phyloP scores from a whole-genome alignment of 2,329 filamentous ascomycete species.

The Balansia obtecta region DNA sequence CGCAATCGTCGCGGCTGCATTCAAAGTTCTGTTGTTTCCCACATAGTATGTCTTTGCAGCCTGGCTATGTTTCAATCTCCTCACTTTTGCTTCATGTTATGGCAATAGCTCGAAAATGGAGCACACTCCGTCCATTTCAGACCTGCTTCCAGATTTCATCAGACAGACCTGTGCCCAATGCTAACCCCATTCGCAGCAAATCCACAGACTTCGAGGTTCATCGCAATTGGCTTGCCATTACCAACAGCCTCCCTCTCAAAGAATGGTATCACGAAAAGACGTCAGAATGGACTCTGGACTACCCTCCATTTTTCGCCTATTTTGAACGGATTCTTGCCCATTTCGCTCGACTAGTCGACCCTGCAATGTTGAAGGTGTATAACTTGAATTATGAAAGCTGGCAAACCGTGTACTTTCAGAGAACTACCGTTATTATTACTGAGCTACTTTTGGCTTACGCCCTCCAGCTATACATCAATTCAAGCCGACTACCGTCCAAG shows the following conservation, averaged over 20 bases:
- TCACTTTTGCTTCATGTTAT: background rate
- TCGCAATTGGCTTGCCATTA: slow-evolving; percentile 96
- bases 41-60: slow-evolving; percentile 62
- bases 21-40: slow-evolving; percentile 87
- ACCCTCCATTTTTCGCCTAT: slow-evolving; percentile 94
- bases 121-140: too few relatives aligned
- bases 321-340: slow-evolving; percentile 92
- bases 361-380: slow-evolving; percentile 67
- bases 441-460: slow-evolving; percentile 79
- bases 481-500: slow-evolving; percentile 51
- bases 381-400: slow-evolving; percentile 82
- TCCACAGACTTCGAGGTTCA: slow-evolving; percentile 99
- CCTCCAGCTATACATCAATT: slow-evolving; percentile 68
- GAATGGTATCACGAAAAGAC: slow-evolving; percentile 97
- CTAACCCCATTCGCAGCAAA: slow-evolving; percentile 50
- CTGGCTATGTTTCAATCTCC: background rate
- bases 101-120: background rate
- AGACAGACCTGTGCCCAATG: background rate
- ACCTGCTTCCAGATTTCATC: background rate
- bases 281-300: slow-evolving; percentile 98
- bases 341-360: slow-evolving; percentile 62
- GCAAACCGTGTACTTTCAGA: slow-evolving; percentile 89
- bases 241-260: slow-evolving; percentile 71
- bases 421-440: slow-evolving; percentile 72
- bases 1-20: slow-evolving; percentile 71